phyloP scores from a whole-genome alignment of 345 rosid genomes.

The Camelina laxa region DNA sequence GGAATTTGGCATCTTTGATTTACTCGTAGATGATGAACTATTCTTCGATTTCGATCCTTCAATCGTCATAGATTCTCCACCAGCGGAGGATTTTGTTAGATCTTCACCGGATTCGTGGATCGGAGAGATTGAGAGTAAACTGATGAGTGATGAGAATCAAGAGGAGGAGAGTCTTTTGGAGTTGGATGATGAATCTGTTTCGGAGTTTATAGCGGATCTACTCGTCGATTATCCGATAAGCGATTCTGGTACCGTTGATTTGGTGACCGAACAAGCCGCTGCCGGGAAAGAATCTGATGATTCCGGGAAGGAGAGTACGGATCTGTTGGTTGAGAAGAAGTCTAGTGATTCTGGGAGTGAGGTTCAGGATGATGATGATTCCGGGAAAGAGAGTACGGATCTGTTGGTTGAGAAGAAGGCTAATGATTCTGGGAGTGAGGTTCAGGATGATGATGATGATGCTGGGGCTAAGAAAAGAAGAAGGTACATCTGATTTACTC shows the following conservation, averaged over 20 bases:
- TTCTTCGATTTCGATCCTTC: conserved; percentile 34
- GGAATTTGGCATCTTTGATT: conserved; percentile 45
- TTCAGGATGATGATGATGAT: conserved; percentile 43
- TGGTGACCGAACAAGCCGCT: conserved; percentile 28
- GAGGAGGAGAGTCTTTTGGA: conserved; percentile 16
- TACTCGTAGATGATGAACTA: conserved; percentile 30
- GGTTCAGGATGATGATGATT: conserved; percentile 40
- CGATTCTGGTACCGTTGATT: conserved; percentile 33
- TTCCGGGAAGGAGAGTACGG: conserved; percentile 34
- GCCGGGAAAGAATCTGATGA: conserved; percentile 42
- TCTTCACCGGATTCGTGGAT: conserved; percentile 51
- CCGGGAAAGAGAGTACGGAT: conserved; percentile 35
- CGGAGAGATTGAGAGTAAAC: conserved; percentile 51
- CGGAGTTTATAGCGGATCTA: conserved; percentile 52
- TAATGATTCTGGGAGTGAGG: conserved; percentile 37
- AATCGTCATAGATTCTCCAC: conserved; percentile 12
- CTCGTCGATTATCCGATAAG: conserved; percentile 49
- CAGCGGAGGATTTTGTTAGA: conserved; percentile 1
- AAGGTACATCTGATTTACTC: conserved; percentile 47
- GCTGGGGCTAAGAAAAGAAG: conserved; percentile 56
- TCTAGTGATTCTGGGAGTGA: conserved; percentile 36
- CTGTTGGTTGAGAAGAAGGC: conserved; percentile 43
- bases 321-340: conserved; percentile 43
- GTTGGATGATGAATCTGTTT: conserved; percentile 30
- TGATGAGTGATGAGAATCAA: conserved; percentile 55